A percentile compares a stretch with the other conserved stretches of the same genome.
These are phyloP conservation scores for Myxozyma vanderwaltii DNA, from an alignment of 805 yeast genomes.

Conservation along the genomic window DNA sequence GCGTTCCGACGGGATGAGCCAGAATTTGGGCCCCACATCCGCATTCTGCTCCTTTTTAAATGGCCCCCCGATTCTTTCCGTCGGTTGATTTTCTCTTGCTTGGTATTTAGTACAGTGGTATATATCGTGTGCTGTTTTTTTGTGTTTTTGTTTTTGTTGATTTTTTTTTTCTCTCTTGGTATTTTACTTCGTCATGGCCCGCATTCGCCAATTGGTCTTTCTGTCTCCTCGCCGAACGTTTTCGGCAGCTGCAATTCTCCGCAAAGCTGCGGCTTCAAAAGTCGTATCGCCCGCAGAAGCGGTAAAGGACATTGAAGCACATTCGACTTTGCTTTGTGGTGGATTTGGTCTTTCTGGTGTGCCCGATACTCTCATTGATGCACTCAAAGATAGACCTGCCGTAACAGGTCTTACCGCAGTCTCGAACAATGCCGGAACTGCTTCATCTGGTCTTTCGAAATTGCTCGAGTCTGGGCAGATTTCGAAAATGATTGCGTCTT, in stretches of 20 bases:
- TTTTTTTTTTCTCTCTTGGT: not conserved
- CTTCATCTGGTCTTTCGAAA: conserved; percentile 49
- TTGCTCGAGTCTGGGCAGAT: conserved; percentile 50
- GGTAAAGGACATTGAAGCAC: conserved; percentile 40
- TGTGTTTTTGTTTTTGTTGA: too few relatives aligned
- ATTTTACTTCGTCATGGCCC: not conserved
- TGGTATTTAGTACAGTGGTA: too few relatives aligned
- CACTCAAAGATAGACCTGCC: conserved; percentile 42
- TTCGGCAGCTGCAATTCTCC: not conserved
- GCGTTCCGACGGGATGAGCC: conserved; percentile 8
- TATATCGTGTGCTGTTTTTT: too few relatives aligned
- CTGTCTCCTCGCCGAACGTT: not conserved
- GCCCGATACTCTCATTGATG: conserved; percentile 50
- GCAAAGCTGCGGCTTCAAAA: not conserved
- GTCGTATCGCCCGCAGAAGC: conserved; percentile 35
- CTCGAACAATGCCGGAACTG: conserved; percentile 54
- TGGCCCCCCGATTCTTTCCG: too few relatives aligned
- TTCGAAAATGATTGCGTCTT: conserved; percentile 50
- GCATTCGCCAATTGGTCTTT: not conserved
- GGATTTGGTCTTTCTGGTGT: conserved; percentile 55
- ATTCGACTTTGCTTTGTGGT: conserved; percentile 48
- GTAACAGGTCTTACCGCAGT: conserved; percentile 48
- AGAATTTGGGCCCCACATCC: not conserved
- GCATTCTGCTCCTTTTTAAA: not conserved
- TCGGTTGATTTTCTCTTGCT: too few relatives aligned